Evolutionary conservation across 768 basidiomycete genomes (phyloP), one percentile per base, ranked within the genome.

Genomic region (Tylopilus subfusipes): DNA sequence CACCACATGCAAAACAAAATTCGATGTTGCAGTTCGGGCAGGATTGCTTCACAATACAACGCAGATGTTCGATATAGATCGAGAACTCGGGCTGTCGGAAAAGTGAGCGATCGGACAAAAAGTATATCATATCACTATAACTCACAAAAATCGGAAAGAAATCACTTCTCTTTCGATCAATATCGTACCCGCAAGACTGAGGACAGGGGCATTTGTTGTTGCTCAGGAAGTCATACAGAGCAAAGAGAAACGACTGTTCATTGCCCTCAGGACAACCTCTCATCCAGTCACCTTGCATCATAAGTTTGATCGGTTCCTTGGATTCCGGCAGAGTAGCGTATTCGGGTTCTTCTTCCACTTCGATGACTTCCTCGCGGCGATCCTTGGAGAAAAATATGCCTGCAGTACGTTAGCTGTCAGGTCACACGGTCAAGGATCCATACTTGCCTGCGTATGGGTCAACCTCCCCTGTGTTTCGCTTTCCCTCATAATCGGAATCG

Each of bases 341-440:
- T 67, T 88, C 86, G 8, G 85, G 79, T 46, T 85, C 80, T 71
- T 94, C 93, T 64, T 94, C 88, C 1, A 94, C 83, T 73, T 97
- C 93, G 44, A 95, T 91, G 34, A 95, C 88, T 69, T 90, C 90
- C 71, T 96, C 94, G 39, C 83, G 82, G 45, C 94, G 82, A 67
- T 94, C 92, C 75, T 96, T 96, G 40, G 93, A 96, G 70, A 94
- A 97, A 78, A 96, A 96, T 50, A 96, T 83, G 22, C 91, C 93
- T 93, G 54, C 5, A 38, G 36, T 6, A 43, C 16, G 48, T 61
- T 46, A 59, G 45, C 22, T 21, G 13, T 48, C 12, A 50, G 52
- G 55, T 40, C 54, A 48, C 14, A 24, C 14, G 21, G 24, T 33
- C 39, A 9, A 54, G 11, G n/a, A 45, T 33, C 30, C 25, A 40